Conservation (phyloP, 306 rosid genomes). For the Datisca glomerata region DNA sequence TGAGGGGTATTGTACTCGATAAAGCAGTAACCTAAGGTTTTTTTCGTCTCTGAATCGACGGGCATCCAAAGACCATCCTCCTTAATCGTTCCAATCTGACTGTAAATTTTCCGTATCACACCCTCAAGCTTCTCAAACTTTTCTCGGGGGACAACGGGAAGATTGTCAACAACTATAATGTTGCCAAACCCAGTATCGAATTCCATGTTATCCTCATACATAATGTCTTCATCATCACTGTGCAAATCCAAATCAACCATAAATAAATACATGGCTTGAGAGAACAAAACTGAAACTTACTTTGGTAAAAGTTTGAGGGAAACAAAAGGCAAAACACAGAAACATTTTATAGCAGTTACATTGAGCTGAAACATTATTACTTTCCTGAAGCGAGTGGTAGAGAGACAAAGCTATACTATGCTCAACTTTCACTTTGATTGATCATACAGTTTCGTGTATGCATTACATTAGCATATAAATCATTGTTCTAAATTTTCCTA, state of each 20-base stretch:
- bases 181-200: constrained; percentile 57
- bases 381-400: no score
- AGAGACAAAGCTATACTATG: no score
- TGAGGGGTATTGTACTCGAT: constrained; percentile 71
- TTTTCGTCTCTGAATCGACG: constrained; percentile 37
- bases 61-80: constrained; percentile 89
- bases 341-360: no score
- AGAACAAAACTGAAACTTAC: no score
- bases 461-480: no score
- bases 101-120: constrained; percentile 52
- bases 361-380: no score
- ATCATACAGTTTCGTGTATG: no score
- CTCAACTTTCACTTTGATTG: no score
- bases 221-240: constrained; percentile 61
- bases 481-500: no score
- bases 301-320: background rate
- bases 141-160: constrained; percentile 58
- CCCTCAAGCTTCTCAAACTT: constrained; percentile 67
- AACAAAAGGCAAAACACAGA: background rate
- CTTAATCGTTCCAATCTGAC: constrained; percentile 64
- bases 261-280: no score
- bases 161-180: constrained; percentile 63
- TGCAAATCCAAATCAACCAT: background rate
- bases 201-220: constrained; percentile 41
- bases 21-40: constrained; percentile 62